Evolutionary conservation across 495 filamentous ascomycete genomes (phyloP).

Genomic region (Tuber microsphaerosporum): DNA sequence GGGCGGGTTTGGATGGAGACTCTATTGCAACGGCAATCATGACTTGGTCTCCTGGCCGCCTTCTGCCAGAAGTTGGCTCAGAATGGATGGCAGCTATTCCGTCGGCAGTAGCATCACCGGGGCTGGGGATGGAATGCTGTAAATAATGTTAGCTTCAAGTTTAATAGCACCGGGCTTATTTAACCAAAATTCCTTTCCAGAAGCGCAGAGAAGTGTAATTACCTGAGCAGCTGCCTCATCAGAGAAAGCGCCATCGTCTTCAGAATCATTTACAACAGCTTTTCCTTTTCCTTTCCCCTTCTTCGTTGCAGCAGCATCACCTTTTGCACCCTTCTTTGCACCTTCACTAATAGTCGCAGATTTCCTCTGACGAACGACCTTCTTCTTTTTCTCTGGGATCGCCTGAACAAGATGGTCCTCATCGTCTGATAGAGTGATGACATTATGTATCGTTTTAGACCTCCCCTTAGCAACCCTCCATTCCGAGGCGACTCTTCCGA

Average conservation of each 20-base stretch:
- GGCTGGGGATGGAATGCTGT: neutral
- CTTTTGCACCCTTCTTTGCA: slow-evolving; percentile 21
- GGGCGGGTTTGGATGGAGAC: neutral
- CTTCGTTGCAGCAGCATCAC: slow-evolving; percentile 5
- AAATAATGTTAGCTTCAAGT: neutral
- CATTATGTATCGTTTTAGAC: slow-evolving; percentile 20
- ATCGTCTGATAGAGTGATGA: slow-evolving; percentile 12
- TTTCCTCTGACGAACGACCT: slow-evolving; percentile 4
- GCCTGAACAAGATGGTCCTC: slow-evolving; percentile 17
- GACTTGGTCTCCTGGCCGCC: neutral
- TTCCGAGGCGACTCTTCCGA: slow-evolving; percentile 26
- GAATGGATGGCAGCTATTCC: neutral
- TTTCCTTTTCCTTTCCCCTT: slow-evolving; percentile 4
- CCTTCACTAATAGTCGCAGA: slow-evolving; percentile 7
- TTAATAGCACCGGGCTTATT: neutral
- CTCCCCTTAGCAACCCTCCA: slow-evolving; percentile 35
- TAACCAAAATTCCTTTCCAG: neutral
- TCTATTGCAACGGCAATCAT: neutral
- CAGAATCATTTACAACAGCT: neutral
- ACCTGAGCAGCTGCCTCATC: neutral
- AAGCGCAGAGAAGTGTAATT: neutral
- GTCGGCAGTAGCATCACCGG: neutral
- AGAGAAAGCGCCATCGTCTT: slow-evolving; percentile 1
- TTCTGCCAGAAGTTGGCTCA: neutral
- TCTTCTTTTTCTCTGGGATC: slow-evolving; percentile 3